A percentile compares a stretch with the other conserved stretches of the same genome.
These are phyloP conservation scores for Arthroderma sp. DNA, from an alignment of 2,329 filamentous ascomycete genomes.

Conservation along the genomic window DNA sequence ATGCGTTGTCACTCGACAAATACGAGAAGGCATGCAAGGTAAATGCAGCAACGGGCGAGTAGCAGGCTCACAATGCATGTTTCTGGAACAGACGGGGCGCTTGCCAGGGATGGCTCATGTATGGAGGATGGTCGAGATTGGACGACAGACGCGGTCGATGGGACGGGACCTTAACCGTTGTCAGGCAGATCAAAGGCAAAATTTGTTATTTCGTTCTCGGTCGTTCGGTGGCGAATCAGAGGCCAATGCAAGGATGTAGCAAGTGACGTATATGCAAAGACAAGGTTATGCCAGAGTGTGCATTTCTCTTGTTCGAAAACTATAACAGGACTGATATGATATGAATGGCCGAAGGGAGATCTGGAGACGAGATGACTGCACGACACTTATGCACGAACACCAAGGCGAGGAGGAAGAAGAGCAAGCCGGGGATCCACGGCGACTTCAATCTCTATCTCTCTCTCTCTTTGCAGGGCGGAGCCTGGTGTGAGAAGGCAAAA, in stretches of 20 bases:
- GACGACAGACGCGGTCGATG: conserved; percentile 6
- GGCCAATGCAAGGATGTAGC: not conserved
- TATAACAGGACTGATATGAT: too few relatives aligned
- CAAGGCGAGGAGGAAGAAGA: too few relatives aligned
- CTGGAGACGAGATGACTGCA: too few relatives aligned
- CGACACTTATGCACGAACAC: too few relatives aligned
- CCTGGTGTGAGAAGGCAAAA: too few relatives aligned
- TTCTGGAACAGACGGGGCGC: conserved; percentile 6
- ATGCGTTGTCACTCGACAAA: not conserved
- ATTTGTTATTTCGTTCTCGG: not conserved
- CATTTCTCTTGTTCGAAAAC: too few relatives aligned
- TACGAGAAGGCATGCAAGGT: not conserved
- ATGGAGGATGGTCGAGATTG: conserved; percentile 3
- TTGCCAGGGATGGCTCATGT: conserved; percentile 2
- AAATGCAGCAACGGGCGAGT: not conserved
- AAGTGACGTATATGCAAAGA: not conserved
- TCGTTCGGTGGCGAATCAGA: not conserved
- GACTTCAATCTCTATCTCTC: too few relatives aligned
- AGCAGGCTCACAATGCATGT: not conserved
- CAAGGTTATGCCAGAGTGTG: too few relatives aligned
- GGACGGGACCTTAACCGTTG: not conserved
- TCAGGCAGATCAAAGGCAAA: not conserved
- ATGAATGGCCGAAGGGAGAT: too few relatives aligned
- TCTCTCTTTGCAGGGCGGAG: too few relatives aligned
- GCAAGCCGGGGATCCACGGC: too few relatives aligned